phyloP scores from a whole-genome alignment of 1,139 yeast species.

The Saccharomyces hybrid region DNA sequence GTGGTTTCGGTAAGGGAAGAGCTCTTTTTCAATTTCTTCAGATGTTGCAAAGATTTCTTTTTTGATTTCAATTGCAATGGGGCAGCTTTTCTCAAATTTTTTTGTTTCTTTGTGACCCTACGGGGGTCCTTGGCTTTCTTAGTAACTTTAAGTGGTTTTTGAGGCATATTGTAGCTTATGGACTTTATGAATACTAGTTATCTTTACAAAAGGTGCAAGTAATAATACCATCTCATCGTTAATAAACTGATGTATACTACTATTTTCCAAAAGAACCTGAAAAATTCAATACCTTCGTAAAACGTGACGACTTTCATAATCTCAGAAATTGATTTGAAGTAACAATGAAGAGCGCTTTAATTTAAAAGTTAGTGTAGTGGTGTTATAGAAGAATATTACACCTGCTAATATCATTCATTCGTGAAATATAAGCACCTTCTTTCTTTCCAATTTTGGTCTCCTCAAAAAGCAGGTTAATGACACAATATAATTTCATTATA shows the following conservation, averaged over 20 bases:
- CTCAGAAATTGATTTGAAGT: not conserved
- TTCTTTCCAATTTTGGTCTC: not conserved
- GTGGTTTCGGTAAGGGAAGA: constrained; percentile 60
- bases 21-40: constrained; percentile 58
- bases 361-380: not conserved
- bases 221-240: not conserved
- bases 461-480: constrained; percentile 7
- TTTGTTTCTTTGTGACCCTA: constrained; percentile 36
- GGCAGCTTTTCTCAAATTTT: constrained; percentile 65
- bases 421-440: not conserved
- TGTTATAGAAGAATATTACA: not conserved
- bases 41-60: constrained; percentile 43
- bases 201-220: not conserved
- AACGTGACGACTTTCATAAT: not conserved
- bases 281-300: not conserved
- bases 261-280: not conserved
- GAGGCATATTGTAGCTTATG: constrained; percentile 28
- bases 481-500: constrained; percentile 25
- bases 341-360: not conserved
- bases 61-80: constrained; percentile 60
- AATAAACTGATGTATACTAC: not conserved
- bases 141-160: constrained; percentile 35
- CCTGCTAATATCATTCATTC: not conserved
- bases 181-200: not conserved
- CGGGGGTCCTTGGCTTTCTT: constrained; percentile 33